Conservation (phyloP, 768 basidiomycete species). For the Gloeostereum incarnatum region DNA sequence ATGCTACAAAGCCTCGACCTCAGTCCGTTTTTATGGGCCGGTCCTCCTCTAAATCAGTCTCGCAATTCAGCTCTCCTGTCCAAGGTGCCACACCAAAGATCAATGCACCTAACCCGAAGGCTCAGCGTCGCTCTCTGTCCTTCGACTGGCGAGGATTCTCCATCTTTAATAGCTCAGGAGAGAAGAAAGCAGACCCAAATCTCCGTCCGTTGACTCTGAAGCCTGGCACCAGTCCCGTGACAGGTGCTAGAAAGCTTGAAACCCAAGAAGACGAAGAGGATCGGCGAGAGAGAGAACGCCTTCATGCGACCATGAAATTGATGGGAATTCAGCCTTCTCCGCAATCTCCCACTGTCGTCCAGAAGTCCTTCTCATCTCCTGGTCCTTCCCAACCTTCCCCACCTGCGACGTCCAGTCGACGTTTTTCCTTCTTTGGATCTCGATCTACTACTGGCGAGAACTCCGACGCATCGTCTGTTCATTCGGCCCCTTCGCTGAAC, state of each 20-base stretch:
- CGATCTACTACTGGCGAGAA: constrained; percentile 28
- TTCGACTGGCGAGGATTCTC: constrained; percentile 80
- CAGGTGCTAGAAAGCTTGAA: constrained; percentile 70
- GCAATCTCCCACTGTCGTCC: constrained; percentile 27
- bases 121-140: constrained; percentile 68
- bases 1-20: constrained; percentile 40
- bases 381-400: constrained; percentile 15
- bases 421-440: constrained; percentile 68
- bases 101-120: constrained; percentile 24
- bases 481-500: constrained; percentile 29
- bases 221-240: constrained; percentile 46
- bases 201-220: constrained; percentile 69
- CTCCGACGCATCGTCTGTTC: constrained; percentile 39
- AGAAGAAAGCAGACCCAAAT: constrained; percentile 51
- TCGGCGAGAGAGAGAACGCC: constrained; percentile 72
- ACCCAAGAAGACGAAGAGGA: constrained; percentile 92
- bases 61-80: constrained; percentile 19
- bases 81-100: constrained; percentile 14
- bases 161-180: constrained; percentile 48
- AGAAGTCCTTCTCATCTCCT: constrained; percentile 32
- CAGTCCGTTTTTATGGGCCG: constrained; percentile 51
- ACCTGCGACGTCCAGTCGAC: constrained; percentile 23
- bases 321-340: constrained; percentile 81
- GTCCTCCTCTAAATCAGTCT: constrained; percentile 25
- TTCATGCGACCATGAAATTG: constrained; percentile 87